A percentile compares a stretch with the other conserved stretches of the same genome.
phyloP scores from a whole-genome alignment of 768 basidiomycete species.

The Daedalea quercina region DNA sequence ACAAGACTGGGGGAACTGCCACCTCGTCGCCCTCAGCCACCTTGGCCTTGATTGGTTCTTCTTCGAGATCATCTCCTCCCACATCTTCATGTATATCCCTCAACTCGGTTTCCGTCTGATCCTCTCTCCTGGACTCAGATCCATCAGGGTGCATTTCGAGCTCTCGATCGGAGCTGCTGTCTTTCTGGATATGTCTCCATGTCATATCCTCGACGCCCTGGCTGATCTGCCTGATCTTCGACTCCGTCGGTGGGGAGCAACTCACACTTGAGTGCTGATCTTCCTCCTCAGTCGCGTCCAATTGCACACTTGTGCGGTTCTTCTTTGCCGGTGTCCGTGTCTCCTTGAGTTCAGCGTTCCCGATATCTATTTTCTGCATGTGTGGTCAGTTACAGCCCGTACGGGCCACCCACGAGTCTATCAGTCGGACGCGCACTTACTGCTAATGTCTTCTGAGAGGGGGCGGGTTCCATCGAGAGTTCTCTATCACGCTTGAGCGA shows the following conservation, averaged over 20 bases:
- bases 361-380: slow-evolving; percentile 20
- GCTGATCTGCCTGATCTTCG: slow-evolving; percentile 73
- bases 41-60: background rate
- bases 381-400: slow-evolving; percentile 6
- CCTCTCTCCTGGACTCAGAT: background rate
- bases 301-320: slow-evolving; percentile 45
- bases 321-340: slow-evolving; percentile 67
- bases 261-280: slow-evolving; percentile 42
- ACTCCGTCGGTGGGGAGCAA: slow-evolving; percentile 69
- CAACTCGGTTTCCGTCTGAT: background rate
- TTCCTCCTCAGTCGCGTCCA: slow-evolving; percentile 45
- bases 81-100: background rate
- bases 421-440: slow-evolving; percentile 22
- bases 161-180: slow-evolving; percentile 7
- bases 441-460: slow-evolving; percentile 25
- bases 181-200: slow-evolving; percentile 50
- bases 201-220: slow-evolving; percentile 73
- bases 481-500: slow-evolving; percentile 75
- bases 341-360: slow-evolving; percentile 38
- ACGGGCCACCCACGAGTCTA: background rate
- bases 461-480: slow-evolving; percentile 63
- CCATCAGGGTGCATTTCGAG: slow-evolving; percentile 5
- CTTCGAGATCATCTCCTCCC: background rate
- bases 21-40: background rate
- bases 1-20: slow-evolving; percentile 2